Evolutionary conservation across 768 basidiomycete species (phyloP), one percentile per base, ranked within the genome.

Genomic region (Trichaptum fuscoviolaceum): DNA sequence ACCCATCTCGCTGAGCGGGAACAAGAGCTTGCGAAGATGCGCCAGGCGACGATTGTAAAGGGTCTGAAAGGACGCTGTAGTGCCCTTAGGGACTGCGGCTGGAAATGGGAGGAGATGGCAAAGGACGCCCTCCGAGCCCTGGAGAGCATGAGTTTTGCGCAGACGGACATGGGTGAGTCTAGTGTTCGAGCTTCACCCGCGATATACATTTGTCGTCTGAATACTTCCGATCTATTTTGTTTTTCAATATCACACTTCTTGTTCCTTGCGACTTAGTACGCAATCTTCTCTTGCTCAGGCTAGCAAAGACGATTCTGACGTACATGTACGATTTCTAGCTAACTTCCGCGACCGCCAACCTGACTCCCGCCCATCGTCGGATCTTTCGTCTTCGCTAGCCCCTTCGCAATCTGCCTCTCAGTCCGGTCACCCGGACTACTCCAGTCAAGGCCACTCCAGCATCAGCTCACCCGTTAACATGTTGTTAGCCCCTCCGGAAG

Each of bases 341-440:
- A 17, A 25, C 8, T 61, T 61, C 59, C 30, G 23, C 24, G 30
- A 17, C 2, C 15, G 23, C 23, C 35, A 30, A 30, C 30, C 30
- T 30, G 8, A 30, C 30, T 30, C 63, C 20, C 63, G 36, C 36
- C 35, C 63, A 7, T 34, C 36, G 20, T 27, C 63, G 34, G 26
- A 63, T 63, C 63, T 83, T 17, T 86, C 85, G n/a, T 70, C 69
- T 10, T 90, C 89, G 1, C 77, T 91, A 68, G 84, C 86, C 0
- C 90, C 89, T n/a, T 91, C 90, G 7, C 90, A 91, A 68, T 90
- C 89, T 1, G 88, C 88, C 1, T 91, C 90, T 20, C 88, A 92
- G 75, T 79, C 82, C 63, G 76, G 77, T 59, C 66, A 73, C 62
- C 65, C 69, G 67, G 36, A 34, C 64, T 58, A 52, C 69, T 62